These are phyloP conservation scores for Cryphonectria japonica DNA, from an alignment of 2,329 filamentous ascomycete species.

Conservation along the genomic window DNA sequence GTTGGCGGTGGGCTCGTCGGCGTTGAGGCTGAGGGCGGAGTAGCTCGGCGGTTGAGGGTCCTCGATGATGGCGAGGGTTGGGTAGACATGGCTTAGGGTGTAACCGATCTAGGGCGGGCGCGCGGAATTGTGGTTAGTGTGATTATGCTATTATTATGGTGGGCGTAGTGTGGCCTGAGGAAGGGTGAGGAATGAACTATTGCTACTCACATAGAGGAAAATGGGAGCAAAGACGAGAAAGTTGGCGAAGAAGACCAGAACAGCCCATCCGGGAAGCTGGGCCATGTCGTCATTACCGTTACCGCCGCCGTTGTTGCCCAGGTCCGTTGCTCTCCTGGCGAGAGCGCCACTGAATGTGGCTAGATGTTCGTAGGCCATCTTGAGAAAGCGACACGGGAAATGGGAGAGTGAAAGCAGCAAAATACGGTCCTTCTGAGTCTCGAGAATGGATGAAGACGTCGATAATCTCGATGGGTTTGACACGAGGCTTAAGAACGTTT, in stretches of 20 bases:
- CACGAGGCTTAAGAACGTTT: not conserved
- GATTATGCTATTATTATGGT: not conserved
- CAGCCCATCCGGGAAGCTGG: conserved; percentile 47
- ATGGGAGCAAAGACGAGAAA: conserved; percentile 51
- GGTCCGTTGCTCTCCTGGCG: conserved; percentile 23
- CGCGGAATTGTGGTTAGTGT: not conserved
- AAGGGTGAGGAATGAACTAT: not conserved
- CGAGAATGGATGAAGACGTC: not conserved
- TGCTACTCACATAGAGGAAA: conserved; percentile 45
- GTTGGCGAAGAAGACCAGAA: conserved; percentile 44
- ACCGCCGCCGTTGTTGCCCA: conserved; percentile 5
- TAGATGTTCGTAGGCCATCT: conserved; percentile 19
- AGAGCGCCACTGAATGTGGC: conserved; percentile 23
- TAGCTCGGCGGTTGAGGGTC: conserved; percentile 61
- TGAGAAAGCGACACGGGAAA: not conserved
- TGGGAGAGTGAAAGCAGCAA: too few relatives aligned
- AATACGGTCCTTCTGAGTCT: not conserved
- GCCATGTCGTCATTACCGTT: conserved; percentile 12
- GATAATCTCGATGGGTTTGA: not conserved
- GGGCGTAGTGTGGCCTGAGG: not conserved
- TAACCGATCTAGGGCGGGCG: conserved; percentile 48
- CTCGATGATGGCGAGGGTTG: conserved; percentile 61
- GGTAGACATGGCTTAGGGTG: conserved; percentile 54
- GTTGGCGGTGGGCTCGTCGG: conserved; percentile 39
- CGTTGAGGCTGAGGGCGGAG: conserved; percentile 52